Evolutionary conservation across 129 eudicot species (phyloP), one percentile per base, ranked within the genome.

Genomic region (Calendula officinalis): DNA sequence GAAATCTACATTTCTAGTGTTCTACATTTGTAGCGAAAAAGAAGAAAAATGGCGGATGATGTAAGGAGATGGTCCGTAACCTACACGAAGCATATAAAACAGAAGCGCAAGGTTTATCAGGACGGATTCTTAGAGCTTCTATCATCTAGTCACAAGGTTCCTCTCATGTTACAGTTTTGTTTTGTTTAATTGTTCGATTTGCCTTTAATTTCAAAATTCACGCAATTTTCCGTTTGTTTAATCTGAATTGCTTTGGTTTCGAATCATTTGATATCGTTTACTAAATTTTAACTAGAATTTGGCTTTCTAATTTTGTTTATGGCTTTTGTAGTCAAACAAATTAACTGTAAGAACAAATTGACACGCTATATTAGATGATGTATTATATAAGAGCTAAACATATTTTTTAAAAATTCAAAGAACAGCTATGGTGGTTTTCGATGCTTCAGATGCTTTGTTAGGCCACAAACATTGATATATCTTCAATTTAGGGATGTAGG

Each of bases 81-180:
- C 50, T 90, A 83, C 86, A 90, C 97, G 61, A 90, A 86, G 77
- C 97, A 90, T 64, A 48, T 81, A 37, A 84, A 78, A 73, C 95
- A 90, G 80, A 90, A 90, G 84, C 84, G 89, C 17, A 86, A 86
- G 66, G 85, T 90, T 40, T 90, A 90, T 80, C 91, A 86, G 39
- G 97, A 90, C 66, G 95, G 97, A 39, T 63, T 65, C 77, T 62
- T 90, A 50, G 76, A 74, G 56, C 75, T 86, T 16, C 76, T 77
- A 5, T 15, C 82, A 32, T 79, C 83, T 5, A 60, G 70, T 53
- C 82, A 64, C 61, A 86, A 86, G 89, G 97, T 90, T 50, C 22
- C 13, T 33, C 46, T 65, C 72, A 30, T 42, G 33, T 53, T 61
- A 17, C 15, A 4, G 15, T 8, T 60, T 44, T 16, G 3, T 61